A percentile compares a stretch with the other conserved stretches of the same genome.
These are phyloP conservation scores for Diaporthe ilicicola DNA, from an alignment of 2,329 filamentous ascomycete genomes.

Conservation along the genomic window DNA sequence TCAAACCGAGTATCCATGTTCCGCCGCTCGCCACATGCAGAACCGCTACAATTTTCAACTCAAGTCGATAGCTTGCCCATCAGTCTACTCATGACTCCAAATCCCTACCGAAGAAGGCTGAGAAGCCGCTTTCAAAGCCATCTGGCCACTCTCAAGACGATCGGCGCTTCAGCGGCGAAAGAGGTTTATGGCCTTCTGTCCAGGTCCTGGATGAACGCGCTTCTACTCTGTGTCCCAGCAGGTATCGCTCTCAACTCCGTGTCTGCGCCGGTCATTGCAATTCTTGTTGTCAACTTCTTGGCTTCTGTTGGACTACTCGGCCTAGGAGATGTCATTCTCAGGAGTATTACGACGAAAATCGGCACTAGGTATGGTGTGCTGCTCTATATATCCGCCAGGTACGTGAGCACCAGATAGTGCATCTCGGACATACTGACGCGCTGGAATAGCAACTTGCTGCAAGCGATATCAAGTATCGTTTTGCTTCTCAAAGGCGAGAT, in stretches of 20 bases:
- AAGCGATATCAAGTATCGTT: neutral
- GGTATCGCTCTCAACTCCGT: neutral
- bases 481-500: neutral
- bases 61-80: neutral
- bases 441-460: constrained; percentile 1
- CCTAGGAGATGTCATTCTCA: neutral
- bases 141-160: neutral
- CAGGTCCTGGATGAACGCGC: neutral
- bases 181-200: neutral
- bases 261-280: neutral
- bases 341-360: neutral
- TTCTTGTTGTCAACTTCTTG: constrained; percentile 11
- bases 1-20: too few species aligned
- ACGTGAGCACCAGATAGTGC: neutral
- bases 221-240: constrained; percentile 5
- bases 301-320: neutral
- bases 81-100: neutral
- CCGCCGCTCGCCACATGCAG: neutral
- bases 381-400: constrained; percentile 15
- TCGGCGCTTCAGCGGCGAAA: neutral
- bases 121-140: neutral
- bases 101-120: neutral
- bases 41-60: neutral
- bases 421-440: neutral
- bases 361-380: neutral